Percentiles rank a stretch among this genome's conserved stretches.
Evolutionary conservation across 1,284 basidiomycete genomes (phyloP).

Genomic region (Cutaneotrichosporon cutaneum): DNA sequence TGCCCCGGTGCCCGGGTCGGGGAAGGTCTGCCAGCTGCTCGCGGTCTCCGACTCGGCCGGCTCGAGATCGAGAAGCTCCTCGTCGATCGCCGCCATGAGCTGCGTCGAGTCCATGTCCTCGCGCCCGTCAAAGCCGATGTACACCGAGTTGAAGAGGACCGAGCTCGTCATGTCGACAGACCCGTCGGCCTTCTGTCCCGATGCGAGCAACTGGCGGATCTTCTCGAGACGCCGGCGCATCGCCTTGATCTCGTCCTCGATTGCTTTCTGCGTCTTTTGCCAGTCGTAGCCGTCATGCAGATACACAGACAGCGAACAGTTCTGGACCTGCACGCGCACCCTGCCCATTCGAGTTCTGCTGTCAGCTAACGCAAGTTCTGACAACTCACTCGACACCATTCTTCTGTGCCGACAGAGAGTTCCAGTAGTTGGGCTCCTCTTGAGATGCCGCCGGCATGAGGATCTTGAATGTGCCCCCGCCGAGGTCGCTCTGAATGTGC

Average conservation of each 20-base stretch:
- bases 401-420: slow-evolving; percentile 56
- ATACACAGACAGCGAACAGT: slow-evolving; percentile 65
- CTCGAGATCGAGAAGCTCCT: slow-evolving; percentile 69
- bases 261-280: slow-evolving; percentile 74
- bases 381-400: slow-evolving; percentile 48
- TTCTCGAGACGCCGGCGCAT: slow-evolving; percentile 83
- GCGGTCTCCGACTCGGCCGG: slow-evolving; percentile 64
- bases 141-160: slow-evolving; percentile 83
- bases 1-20: slow-evolving; percentile 41
- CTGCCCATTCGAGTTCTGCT: slow-evolving; percentile 28
- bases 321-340: slow-evolving; percentile 58
- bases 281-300: slow-evolving; percentile 95
- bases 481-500: slow-evolving; percentile 83
- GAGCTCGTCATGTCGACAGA: slow-evolving; percentile 67
- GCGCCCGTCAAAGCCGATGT: slow-evolving; percentile 72
- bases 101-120: slow-evolving; percentile 68
- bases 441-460: slow-evolving; percentile 61
- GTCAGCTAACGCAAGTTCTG: background rate
- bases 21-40: slow-evolving; percentile 80
- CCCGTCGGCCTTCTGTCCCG: slow-evolving; percentile 82
- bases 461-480: slow-evolving; percentile 81
- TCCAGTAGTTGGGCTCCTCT: slow-evolving; percentile 70
- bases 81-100: slow-evolving; percentile 84
- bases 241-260: slow-evolving; percentile 83
- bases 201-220: slow-evolving; percentile 90